phyloP scores from a whole-genome alignment of 169 alveolate genomes.

The Plasmodium blacklocki region DNA sequence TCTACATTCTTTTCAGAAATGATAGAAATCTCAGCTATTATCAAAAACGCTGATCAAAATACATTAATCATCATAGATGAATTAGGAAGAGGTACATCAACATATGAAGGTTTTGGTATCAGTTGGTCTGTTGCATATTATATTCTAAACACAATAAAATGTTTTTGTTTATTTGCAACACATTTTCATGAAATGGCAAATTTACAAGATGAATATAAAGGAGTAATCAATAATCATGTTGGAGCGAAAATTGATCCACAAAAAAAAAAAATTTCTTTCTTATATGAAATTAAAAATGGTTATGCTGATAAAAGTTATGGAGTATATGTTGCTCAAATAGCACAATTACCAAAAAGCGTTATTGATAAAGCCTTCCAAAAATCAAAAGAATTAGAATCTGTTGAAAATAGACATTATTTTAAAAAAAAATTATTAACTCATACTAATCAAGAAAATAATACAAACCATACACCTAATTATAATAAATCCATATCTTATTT shows the following conservation, averaged over 20 bases:
- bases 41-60: conserved; percentile 92
- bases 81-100: conserved; percentile 98
- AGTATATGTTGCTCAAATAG: conserved; percentile 94
- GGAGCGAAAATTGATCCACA: conserved; percentile 81
- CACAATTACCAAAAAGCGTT: conserved; percentile 91
- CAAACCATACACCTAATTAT: neutral
- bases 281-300: conserved; percentile 93
- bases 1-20: conserved; percentile 98
- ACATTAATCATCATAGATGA: conserved; percentile 97
- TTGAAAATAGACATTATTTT: conserved; percentile 74
- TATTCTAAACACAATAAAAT: conserved; percentile 91
- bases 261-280: conserved; percentile 83
- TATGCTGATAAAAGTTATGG: conserved; percentile 95
- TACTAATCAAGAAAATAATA: conserved; percentile 8
- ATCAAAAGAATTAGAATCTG: conserved; percentile 71
- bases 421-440: conserved; percentile 12
- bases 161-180: conserved; percentile 98
- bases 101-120: conserved; percentile 97
- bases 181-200: conserved; percentile 98
- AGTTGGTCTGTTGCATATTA: conserved; percentile 97
- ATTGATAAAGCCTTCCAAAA: conserved; percentile 76
- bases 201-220: conserved; percentile 87
- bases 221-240: conserved; percentile 90
- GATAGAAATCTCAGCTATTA: conserved; percentile 96
- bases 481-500: neutral